Evolutionary conservation across 2,329 filamentous ascomycete genomes (phyloP).

Genomic region (Fusarium stilboides): DNA sequence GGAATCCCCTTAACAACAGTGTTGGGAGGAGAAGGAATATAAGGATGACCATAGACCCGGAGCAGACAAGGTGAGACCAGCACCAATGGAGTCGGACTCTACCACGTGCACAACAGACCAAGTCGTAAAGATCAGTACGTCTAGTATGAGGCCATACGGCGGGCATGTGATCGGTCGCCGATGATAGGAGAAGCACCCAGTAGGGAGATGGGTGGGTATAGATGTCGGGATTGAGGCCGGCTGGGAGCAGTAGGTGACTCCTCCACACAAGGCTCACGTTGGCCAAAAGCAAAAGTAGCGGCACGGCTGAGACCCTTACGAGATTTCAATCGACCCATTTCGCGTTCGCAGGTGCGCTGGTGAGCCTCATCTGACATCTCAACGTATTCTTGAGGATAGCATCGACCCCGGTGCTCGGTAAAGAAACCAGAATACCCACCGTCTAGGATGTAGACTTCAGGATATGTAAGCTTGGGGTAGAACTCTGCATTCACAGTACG

Average conservation of each 20-base stretch:
- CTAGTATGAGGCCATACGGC: conserved; percentile 77
- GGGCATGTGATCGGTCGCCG: conserved; percentile 67
- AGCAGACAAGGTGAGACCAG: conserved; percentile 49
- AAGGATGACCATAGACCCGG: conserved; percentile 41
- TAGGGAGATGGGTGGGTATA: conserved; percentile 58
- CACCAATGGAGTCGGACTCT: conserved; percentile 44
- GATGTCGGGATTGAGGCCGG: conserved; percentile 57
- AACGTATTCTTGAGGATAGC: conserved; percentile 95
- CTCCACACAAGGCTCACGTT: conserved; percentile 71
- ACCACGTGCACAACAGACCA: conserved; percentile 50
- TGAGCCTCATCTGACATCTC: conserved; percentile 96
- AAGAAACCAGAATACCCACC: conserved; percentile 98
- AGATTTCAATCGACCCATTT: conserved; percentile 93
- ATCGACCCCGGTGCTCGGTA: conserved; percentile 80
- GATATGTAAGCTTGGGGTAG: conserved; percentile 93
- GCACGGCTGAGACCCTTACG: conserved; percentile 88
- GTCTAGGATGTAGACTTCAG: conserved; percentile 96
- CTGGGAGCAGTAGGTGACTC: conserved; percentile 73
- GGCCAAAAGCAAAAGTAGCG: conserved; percentile 95
- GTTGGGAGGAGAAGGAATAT: conserved; percentile 32
- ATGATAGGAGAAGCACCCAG: conserved; percentile 63
- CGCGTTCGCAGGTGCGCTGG: conserved; percentile 92
- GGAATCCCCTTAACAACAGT: conserved; percentile 32
- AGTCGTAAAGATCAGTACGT: conserved; percentile 39
- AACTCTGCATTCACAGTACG: conserved; percentile 86